phyloP scores from a whole-genome alignment of 2,329 filamentous ascomycete genomes.

The Blumeria hordei region DNA sequence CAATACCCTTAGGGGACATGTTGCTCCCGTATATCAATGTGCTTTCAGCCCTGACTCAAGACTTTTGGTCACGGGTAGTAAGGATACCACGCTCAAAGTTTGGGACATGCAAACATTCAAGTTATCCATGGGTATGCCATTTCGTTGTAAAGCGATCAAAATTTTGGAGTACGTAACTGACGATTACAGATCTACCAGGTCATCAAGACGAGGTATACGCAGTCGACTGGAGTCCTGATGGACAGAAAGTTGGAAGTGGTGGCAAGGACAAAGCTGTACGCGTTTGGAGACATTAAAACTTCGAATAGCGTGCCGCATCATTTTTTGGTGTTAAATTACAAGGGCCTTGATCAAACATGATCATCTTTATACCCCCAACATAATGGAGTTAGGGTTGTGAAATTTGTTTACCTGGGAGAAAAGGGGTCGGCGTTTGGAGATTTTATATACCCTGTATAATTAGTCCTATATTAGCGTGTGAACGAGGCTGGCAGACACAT shows the following conservation, averaged over 20 bases:
- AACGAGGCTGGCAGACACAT: too few species aligned
- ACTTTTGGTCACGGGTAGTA: constrained; percentile 66
- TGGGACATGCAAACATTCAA: constrained; percentile 81
- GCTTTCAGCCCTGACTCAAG: constrained; percentile 81
- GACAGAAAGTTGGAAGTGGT: constrained; percentile 67
- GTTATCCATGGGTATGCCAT: constrained; percentile 26
- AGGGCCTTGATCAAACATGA: too few species aligned
- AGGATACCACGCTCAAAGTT: constrained; percentile 67
- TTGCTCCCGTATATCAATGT: constrained; percentile 76
- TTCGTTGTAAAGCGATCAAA: background rate
- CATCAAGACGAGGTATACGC: constrained; percentile 88
- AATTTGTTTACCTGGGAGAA: too few species aligned
- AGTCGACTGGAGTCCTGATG: constrained; percentile 85
- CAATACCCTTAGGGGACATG: constrained; percentile 69
- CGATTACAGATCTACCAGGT: constrained; percentile 46
- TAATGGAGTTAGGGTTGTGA: too few species aligned
- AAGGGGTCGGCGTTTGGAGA: too few species aligned
- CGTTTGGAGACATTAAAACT: constrained; percentile 33
- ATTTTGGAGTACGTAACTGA: background rate
- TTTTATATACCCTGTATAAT: too few species aligned
- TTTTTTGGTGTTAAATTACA: too few species aligned
- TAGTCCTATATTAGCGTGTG: too few species aligned
- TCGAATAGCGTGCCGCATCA: too few species aligned
- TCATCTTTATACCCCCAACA: too few species aligned
- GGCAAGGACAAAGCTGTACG: constrained; percentile 71